Conservation (phyloP, 768 basidiomycete genomes). For the Rubroboletus satanas region DNA sequence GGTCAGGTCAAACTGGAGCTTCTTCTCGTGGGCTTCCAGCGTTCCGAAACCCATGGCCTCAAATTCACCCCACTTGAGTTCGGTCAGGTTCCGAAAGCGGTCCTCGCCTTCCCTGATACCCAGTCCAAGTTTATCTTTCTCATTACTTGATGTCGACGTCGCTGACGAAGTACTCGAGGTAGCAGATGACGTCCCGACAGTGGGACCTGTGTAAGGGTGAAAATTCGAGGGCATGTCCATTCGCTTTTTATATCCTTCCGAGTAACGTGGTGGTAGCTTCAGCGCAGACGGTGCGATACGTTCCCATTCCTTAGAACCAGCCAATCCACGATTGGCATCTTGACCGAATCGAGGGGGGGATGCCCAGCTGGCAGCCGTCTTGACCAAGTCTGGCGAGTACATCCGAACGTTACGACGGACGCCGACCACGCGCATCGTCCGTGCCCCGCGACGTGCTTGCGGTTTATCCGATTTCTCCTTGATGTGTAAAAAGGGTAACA, state of each 20-base stretch:
- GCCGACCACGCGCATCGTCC: constrained; percentile 71
- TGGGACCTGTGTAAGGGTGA: constrained; percentile 43
- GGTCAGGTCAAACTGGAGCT: constrained; percentile 88
- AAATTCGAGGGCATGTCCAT: constrained; percentile 64
- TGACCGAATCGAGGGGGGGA: constrained; percentile 28
- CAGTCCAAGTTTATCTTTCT: constrained; percentile 29
- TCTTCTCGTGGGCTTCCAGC: constrained; percentile 51
- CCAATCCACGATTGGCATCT: constrained; percentile 36
- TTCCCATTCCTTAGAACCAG: constrained; percentile 71
- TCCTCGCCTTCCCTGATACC: constrained; percentile 52
- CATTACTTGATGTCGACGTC: constrained; percentile 30
- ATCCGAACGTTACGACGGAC: constrained; percentile 81
- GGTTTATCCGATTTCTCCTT: constrained; percentile 47
- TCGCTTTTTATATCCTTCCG: constrained; percentile 71
- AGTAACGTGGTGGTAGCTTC: constrained; percentile 62
- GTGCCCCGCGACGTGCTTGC: constrained; percentile 70
- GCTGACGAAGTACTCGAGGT: constrained; percentile 42
- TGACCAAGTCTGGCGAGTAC: constrained; percentile 84
- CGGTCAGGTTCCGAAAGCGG: constrained; percentile 75
- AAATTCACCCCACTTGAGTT: constrained; percentile 91
- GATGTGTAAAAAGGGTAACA: constrained; percentile 60
- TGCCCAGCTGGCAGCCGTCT: constrained; percentile 52
- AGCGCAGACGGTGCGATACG: constrained; percentile 61
- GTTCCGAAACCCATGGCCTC: constrained; percentile 77
- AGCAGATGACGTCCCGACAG: constrained; percentile 34